Evolutionary conservation across 177 flowering plant species (phyloP).

Genomic region (Vitis hybrid): DNA sequence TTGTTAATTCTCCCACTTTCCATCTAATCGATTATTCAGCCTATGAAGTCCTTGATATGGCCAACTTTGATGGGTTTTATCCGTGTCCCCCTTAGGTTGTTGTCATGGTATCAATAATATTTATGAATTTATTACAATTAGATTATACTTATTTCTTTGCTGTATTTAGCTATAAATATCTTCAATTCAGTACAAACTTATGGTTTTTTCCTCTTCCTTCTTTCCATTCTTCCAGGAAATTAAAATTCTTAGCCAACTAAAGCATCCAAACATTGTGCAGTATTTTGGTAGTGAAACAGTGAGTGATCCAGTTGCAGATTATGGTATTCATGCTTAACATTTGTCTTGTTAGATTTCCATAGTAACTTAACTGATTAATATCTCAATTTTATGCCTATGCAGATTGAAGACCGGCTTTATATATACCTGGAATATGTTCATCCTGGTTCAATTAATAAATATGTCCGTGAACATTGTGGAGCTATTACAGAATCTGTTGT

Average conservation of each 20-base stretch:
- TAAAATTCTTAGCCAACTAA: slow-evolving; percentile 77
- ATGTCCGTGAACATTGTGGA: slow-evolving; percentile 87
- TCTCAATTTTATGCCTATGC: slow-evolving; percentile 20
- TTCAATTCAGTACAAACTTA: too few relatives aligned
- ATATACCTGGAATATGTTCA: slow-evolving; percentile 92
- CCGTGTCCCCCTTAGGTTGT: not conserved
- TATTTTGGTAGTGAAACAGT: slow-evolving; percentile 98
- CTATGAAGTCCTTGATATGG: not conserved
- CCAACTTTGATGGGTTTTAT: not conserved
- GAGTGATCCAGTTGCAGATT: slow-evolving; percentile 29
- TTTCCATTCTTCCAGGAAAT: slow-evolving; percentile 68
- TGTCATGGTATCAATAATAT: too few relatives aligned
- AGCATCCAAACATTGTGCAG: slow-evolving; percentile 97
- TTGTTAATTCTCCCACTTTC: too few relatives aligned
- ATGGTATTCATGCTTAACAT: not conserved
- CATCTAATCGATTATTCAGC: not conserved
- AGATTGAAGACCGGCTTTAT: slow-evolving; percentile 78
- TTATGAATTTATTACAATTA: too few relatives aligned
- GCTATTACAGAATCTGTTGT: slow-evolving; percentile 89
- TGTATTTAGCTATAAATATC: too few relatives aligned
- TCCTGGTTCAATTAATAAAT: slow-evolving; percentile 92
- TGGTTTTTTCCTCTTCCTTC: not conserved
- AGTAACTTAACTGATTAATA: not conserved
- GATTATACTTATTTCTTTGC: too few relatives aligned
- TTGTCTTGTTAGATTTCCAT: not conserved